Evolutionary conservation across 2,329 filamentous ascomycete genomes (phyloP).

Genomic region (Aquanectria penicillioides): DNA sequence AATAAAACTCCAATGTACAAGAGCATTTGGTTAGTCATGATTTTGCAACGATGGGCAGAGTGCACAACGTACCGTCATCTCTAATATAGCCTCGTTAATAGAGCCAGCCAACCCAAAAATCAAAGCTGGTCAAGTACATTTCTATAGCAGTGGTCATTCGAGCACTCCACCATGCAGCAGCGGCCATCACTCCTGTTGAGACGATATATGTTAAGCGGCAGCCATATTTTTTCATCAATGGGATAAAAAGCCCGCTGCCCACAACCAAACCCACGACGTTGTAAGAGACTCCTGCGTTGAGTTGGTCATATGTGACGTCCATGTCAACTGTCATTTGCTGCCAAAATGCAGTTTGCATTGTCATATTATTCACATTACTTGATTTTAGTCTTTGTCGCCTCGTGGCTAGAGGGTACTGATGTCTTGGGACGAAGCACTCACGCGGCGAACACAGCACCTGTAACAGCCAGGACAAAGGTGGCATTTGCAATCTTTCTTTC

Average conservation of each 20-base stretch:
- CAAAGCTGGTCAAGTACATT: constrained; percentile 16
- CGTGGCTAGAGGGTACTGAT: no score
- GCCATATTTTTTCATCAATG: constrained; percentile 45
- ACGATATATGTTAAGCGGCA: constrained; percentile 42
- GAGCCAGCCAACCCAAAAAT: constrained; percentile 47
- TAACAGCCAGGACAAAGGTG: constrained; percentile 33
- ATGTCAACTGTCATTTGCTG: constrained; percentile 43
- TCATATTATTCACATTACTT: background rate
- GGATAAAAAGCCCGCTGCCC: constrained; percentile 45
- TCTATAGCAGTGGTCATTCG: background rate
- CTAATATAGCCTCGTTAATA: constrained; percentile 47
- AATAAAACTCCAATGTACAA: constrained; percentile 42
- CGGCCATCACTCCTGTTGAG: constrained; percentile 21
- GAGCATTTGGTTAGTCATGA: background rate
- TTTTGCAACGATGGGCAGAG: background rate
- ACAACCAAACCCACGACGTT: constrained; percentile 43
- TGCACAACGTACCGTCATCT: constrained; percentile 42
- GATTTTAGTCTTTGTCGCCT: no score
- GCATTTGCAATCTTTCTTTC: constrained; percentile 41
- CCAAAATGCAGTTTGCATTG: constrained; percentile 39
- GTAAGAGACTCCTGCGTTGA: constrained; percentile 38
- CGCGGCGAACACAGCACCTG: constrained; percentile 37
- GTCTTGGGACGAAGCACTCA: no score
- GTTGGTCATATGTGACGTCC: constrained; percentile 33
- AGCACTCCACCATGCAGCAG: constrained; percentile 19